Evolutionary conservation across 495 filamentous ascomycete genomes (phyloP), one percentile per base, ranked within the genome.

Genomic region (Acidomyces sp.): DNA sequence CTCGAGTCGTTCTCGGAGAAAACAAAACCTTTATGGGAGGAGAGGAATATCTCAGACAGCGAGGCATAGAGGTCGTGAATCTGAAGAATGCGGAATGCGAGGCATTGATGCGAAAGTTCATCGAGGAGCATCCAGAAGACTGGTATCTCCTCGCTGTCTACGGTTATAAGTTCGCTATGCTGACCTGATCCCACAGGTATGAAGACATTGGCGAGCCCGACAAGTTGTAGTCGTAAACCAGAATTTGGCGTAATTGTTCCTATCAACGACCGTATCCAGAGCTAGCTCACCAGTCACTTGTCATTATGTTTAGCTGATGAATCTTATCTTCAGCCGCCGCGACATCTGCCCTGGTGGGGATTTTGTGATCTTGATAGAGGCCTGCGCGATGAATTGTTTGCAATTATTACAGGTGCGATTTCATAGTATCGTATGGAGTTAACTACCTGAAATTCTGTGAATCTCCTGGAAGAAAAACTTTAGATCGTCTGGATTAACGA

Each of bases 391-490:
- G n/a, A n/a, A n/a, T n/a, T n/a, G n/a, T n/a, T n/a, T n/a, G n/a
- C n/a, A n/a, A n/a, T n/a, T n/a, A n/a, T n/a, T n/a, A n/a, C n/a
- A n/a, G n/a, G n/a, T n/a, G n/a, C n/a, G n/a, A n/a, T n/a, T 12
- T 38, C 16, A 50, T n/a, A 41, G 19, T 2, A 24, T 17, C n/a
- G 37, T 15, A 25, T 22, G 34, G 26, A 43, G 33, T 52, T 44
- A 52, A 25, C 24, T 52, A 52, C 48, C 40, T 48, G 65, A 70
- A 33, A 73, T 62, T 38, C 84, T 80, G 55, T 92, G 82, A 40
- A 95, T 75, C 61, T 97, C 92, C 59, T 92, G 66, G 46, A 96
- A 92, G 70, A 78, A 97, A 65, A 88, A 92, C 54, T 71, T 83
- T 40, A 97, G 65, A 57, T 94, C 75, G 27, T 95, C 85, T 2